These are phyloP conservation scores for Apophysomyces ossiformis DNA, from an alignment of 371 early-diverging fungal genomes.

Conservation along the genomic window DNA sequence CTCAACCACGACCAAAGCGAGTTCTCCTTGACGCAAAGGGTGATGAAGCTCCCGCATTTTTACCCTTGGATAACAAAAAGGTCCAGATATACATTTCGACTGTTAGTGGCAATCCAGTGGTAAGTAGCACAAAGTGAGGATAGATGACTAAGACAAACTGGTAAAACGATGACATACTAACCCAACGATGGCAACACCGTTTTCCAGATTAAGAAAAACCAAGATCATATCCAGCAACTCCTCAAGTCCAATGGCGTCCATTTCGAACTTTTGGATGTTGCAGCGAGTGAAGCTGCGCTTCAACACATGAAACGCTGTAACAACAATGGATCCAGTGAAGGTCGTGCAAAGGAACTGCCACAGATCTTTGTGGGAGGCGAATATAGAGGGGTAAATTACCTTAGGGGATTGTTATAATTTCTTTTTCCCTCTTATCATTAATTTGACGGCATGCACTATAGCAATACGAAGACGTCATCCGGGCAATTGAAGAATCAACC, in stretches of 20 bases:
- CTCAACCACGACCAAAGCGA: conserved; percentile 10
- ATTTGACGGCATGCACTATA: neutral
- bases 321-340: conserved; percentile 34
- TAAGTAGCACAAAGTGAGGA: conserved; percentile 18
- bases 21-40: conserved; percentile 10
- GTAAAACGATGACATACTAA: neutral
- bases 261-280: conserved; percentile 49
- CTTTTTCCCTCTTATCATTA: neutral
- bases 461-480: conserved; percentile 36
- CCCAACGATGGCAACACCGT: neutral
- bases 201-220: conserved; percentile 47
- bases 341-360: conserved; percentile 42
- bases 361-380: conserved; percentile 51
- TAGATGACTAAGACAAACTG: neutral
- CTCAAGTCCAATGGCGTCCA: conserved; percentile 32
- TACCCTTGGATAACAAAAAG: conserved; percentile 44
- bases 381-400: conserved; percentile 42
- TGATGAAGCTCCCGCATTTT: conserved; percentile 33
- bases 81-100: conserved; percentile 51
- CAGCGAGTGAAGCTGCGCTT: conserved; percentile 47
- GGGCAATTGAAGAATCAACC: conserved; percentile 25
- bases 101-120: conserved; percentile 47
- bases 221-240: conserved; percentile 49
- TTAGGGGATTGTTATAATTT: neutral
- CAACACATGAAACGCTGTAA: conserved; percentile 47